Conservation (phyloP, 768 basidiomycete species). For the Neoboletus magnificus region DNA sequence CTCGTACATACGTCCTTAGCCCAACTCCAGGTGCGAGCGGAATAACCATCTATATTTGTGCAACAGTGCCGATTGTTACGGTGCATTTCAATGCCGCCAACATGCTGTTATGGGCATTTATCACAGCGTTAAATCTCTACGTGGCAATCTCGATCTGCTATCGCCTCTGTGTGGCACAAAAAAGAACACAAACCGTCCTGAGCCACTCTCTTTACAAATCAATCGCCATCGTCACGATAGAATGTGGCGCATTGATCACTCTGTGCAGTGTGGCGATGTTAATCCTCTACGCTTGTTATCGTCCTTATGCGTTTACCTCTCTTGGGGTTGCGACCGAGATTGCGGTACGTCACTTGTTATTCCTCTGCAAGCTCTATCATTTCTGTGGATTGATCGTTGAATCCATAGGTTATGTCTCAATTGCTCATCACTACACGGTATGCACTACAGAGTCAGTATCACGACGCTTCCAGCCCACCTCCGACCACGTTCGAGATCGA, state of each 20-base stretch:
- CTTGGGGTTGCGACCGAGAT: conserved; percentile 16
- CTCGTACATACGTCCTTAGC: not conserved
- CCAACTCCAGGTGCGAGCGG: conserved; percentile 7
- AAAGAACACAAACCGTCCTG: not conserved
- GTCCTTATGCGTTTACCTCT: not conserved
- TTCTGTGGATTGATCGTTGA: not conserved
- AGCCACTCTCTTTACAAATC: conserved; percentile 10
- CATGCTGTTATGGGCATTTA: conserved; percentile 12
- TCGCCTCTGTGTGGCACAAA: conserved; percentile 13
- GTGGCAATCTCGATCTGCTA: conserved; percentile 15
- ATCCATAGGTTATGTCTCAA: conserved; percentile 9
- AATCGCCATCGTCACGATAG: conserved; percentile 16
- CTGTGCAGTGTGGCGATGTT: conserved; percentile 4
- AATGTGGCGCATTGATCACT: conserved; percentile 17
- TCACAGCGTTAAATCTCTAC: conserved; percentile 12
- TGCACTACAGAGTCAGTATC: not conserved
- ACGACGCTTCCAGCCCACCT: too few relatives aligned
- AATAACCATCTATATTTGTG: not conserved
- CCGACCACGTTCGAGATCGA: not conserved
- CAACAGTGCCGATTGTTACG: not conserved
- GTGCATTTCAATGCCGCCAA: not conserved
- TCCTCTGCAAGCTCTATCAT: too few relatives aligned
- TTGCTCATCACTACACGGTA: conserved; percentile 17
- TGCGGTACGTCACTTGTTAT: conserved; percentile 8
- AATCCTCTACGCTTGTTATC: conserved; percentile 3